A percentile compares a stretch with the other conserved stretches of the same genome.
Conservation (phyloP, 768 basidiomycete species). For the Tulasnella sp. region DNA sequence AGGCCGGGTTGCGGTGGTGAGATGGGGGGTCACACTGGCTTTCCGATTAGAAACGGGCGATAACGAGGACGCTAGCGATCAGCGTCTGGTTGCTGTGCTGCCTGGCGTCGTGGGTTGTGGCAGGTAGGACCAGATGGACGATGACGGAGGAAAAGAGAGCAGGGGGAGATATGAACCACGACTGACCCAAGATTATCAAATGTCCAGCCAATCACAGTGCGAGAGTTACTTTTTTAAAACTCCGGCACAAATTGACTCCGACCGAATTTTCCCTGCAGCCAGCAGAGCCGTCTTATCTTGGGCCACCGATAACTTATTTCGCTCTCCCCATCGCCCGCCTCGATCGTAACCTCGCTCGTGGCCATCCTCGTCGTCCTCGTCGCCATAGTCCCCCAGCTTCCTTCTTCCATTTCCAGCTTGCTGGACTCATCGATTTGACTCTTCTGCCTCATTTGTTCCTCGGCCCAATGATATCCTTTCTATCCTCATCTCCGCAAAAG, state of each 20-base stretch:
- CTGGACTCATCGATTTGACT: conserved; percentile 4
- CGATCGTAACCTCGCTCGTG: neutral
- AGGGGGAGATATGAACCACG: conserved; percentile 6
- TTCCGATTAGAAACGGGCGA: neutral
- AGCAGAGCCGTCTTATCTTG: neutral
- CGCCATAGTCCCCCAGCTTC: neutral
- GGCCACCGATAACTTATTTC: neutral
- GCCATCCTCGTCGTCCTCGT: neutral
- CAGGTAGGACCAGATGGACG: neutral
- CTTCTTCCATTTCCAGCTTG: neutral
- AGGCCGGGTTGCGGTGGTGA: neutral
- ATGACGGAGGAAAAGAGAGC: neutral
- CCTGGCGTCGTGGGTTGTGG: neutral
- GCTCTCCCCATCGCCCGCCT: neutral
- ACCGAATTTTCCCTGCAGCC: neutral
- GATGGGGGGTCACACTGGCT: neutral
- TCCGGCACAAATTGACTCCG: conserved; percentile 7
- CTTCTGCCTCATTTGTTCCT: neutral
- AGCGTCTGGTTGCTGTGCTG: neutral
- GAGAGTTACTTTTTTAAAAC: neutral
- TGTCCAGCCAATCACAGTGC: neutral
- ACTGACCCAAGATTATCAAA: neutral
- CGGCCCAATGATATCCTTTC: conserved; percentile 1
- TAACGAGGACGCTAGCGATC: conserved; percentile 7
- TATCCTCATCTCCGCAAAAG: conserved; percentile 3